Evolutionary conservation across 2,329 filamentous ascomycete genomes (phyloP).

Genomic region (Byssochlamys sp.): DNA sequence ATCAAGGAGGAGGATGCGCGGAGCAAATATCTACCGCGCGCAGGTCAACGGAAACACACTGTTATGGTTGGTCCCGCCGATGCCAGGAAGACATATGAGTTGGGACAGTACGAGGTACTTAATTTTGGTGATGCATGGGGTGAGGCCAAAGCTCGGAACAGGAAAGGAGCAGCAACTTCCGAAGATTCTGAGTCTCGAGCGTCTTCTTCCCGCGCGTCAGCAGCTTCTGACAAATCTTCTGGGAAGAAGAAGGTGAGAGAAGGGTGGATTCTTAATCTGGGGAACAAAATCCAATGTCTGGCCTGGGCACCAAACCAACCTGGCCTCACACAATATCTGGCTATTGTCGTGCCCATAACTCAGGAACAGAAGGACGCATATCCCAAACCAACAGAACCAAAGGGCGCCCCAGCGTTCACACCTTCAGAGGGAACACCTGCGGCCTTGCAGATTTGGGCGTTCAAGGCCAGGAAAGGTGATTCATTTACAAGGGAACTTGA

Average conservation of each 20-base stretch:
- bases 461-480: constrained; percentile 31
- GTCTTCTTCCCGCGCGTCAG: not conserved
- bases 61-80: constrained; percentile 44
- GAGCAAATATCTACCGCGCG: constrained; percentile 33
- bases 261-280: constrained; percentile 50
- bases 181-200: not conserved
- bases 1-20: constrained; percentile 30
- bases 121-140: constrained; percentile 40
- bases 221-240: constrained; percentile 5
- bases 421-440: constrained; percentile 40
- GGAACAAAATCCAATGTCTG: constrained; percentile 42
- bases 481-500: constrained; percentile 33
- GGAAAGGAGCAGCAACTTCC: constrained; percentile 2
- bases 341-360: constrained; percentile 36
- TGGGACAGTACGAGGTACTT: constrained; percentile 35
- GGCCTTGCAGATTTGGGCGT: constrained; percentile 51
- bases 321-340: constrained; percentile 47
- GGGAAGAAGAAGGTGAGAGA: constrained; percentile 22
- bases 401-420: constrained; percentile 41
- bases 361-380: constrained; percentile 26
- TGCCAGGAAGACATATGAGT: constrained; percentile 32
- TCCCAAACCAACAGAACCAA: constrained; percentile 19
- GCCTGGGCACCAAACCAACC: constrained; percentile 39
- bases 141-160: constrained; percentile 8
- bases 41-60: constrained; percentile 24